Evolutionary conservation across 768 basidiomycete species (phyloP), one percentile per base, ranked within the genome.

Genomic region (Candolleomyces eurysporus): DNA sequence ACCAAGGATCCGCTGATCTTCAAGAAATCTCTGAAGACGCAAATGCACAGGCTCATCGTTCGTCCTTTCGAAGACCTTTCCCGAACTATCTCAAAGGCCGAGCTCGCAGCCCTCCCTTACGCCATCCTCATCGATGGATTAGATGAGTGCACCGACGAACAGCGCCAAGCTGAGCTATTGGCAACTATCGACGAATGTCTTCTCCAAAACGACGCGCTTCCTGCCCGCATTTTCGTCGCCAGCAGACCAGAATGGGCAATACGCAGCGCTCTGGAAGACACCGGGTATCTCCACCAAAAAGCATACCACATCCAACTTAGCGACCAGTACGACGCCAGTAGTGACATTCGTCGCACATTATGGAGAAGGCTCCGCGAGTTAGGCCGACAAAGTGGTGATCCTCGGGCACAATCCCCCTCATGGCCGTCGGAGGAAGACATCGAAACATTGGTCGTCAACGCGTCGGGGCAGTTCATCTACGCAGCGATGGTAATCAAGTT

Each of bases 171-270:
- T 14, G 49, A 64, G 8, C 48, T 64, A 36, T 42, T 65, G 14
- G 13, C 45, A 16, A 36, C 52, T n/a, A 61, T 67, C 36, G 40
- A 31, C 32, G 43, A 46, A 9, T 52, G 56, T 31, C 30, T 56
- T 42, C 45, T 58, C 11, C 26, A 16, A 31, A 45, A 26, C 52
- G 40, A 17, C 26, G 30, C 52, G 17, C 36, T 36, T 6, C 57
- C 48, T 22, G 60, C 60, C 58, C 64, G 32, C 19, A 32, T 65
- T 21, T 57, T 65, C 46, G 52, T 67, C 16, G 22, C 64, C 40
- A 65, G 64, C 39, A 57, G 66, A 17, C 59, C 62, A 1, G 66
- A 65, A 45, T 40, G 26, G 8, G 64, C 63, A 16, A 36, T 65
- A 17, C 53, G 42, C 30, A 26, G 31, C 21, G 55, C 60, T 7